Evolutionary conservation across 2,329 filamentous ascomycete species (phyloP).

Genomic region (Monilinia fructigena): DNA sequence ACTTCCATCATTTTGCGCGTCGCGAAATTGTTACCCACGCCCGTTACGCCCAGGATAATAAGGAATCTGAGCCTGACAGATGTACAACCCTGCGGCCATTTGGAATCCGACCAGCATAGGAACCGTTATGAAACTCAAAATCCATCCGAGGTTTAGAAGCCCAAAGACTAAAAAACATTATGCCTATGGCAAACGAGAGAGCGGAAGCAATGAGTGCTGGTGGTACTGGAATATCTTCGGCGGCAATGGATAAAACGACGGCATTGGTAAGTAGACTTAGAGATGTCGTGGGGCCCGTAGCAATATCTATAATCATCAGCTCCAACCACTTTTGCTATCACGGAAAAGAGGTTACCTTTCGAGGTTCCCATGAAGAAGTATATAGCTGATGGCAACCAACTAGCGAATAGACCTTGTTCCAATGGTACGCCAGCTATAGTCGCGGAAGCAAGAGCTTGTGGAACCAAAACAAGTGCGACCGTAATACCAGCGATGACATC

Average conservation of each 20-base stretch:
- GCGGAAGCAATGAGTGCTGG: constrained; percentile 53
- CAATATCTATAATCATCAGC: constrained; percentile 50
- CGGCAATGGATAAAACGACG: constrained; percentile 51
- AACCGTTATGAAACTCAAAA: constrained; percentile 64
- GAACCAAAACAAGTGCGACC: constrained; percentile 59
- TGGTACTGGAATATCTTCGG: constrained; percentile 46
- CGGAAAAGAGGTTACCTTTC: constrained; percentile 48
- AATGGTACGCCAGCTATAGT: constrained; percentile 61
- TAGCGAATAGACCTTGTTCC: constrained; percentile 58
- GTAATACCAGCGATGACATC: constrained; percentile 62
- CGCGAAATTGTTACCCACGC: constrained; percentile 39
- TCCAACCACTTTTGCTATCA: neutral
- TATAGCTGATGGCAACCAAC: constrained; percentile 57
- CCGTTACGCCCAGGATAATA: constrained; percentile 47
- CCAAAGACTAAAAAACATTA: constrained; percentile 58
- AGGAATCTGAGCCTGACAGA: constrained; percentile 61
- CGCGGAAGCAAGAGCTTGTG: constrained; percentile 61
- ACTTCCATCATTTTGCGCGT: neutral
- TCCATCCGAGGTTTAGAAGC: constrained; percentile 61
- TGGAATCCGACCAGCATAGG: constrained; percentile 66
- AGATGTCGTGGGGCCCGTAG: constrained; percentile 62
- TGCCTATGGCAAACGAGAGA: constrained; percentile 62
- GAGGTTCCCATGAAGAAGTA: constrained; percentile 62
- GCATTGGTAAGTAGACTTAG: constrained; percentile 63
- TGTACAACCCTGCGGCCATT: constrained; percentile 63